Base-by-base conservation (phyloP, 257 asterid genomes). In the Henckelia pumila region DNA sequence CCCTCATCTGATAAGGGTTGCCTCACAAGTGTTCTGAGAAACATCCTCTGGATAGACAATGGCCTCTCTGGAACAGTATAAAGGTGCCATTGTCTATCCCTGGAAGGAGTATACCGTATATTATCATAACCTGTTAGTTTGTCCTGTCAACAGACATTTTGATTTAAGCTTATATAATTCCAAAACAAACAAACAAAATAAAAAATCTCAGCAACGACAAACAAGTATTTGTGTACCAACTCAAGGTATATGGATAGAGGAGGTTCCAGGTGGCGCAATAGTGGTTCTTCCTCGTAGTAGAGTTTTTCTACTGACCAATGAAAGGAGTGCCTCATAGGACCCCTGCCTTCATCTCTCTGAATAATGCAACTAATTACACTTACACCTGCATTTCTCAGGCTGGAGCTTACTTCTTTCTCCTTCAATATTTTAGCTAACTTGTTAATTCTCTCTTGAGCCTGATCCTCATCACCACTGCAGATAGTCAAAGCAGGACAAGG, bases 11-110 rank as follows among this genome's bases (percentile, higher is more conserved):
- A 91, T 47, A 82, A 67, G 14, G 98, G 92, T 84, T 91, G 99
- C 72, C 99, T 87, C 62, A 94, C 91, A 47, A 94, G 92, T 56
- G 99, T 94, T 79, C 99, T 82, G 53, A 94, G 92, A 78, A 85
- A 94, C 89, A 84, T 79, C 84, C 99, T 89, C 75, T 78, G 90
- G 70, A 87, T 73, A 40, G 84, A 84, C 52, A 75, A 71, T n/a
- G 86, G 84, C 83, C 87, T 91, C 77, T 94, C 98, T 10, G 70
- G 61, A 71, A 91, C 95, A 25, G 96, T 88, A 78, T 94, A 94
- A 56, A 88, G 89, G 85, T 94, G 99, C 99, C 99, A 94, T 80
- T 94, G 99, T 59, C 98, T 89, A 77, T 94, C 99, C 63, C 99
- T 89, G 59, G 99, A 94, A 68, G 96, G 91, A 52, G 99, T 91